Evolutionary conservation across 495 filamentous ascomycete species (phyloP), one percentile per base, ranked within the genome.

Genomic region (Tuber calosporum): DNA sequence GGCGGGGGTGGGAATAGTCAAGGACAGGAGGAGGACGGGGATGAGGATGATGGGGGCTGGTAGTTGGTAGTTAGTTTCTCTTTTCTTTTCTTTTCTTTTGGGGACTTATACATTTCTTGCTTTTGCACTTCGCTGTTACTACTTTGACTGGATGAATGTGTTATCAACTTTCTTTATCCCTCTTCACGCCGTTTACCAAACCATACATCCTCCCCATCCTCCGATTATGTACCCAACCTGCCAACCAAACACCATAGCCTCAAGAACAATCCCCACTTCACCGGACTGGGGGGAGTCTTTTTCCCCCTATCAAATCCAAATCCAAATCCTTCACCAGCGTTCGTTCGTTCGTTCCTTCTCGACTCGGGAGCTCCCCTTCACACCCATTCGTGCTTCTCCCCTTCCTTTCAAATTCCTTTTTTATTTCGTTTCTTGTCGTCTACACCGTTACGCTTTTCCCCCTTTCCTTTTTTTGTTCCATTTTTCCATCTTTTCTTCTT

Each of bases 1-100:
- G 67, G 72, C 22, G 74, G 72, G 26, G 69, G 76, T 9, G 75
- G 74, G 2, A 77, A 62, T 62, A 62, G 53, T 62, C 53, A 62
- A 13, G 53, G 53, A 17, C 53, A 62, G 53, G 53, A 62, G 0
- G 53, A 62, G 53, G 53, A 62, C 4, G 53, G 26, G 53, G 53
- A 62, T 15, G 53, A 62, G 26, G 53, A 62, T 62, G 53, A 62
- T 62, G 53, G 53, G 26, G 3, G 1, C 34, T 62, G 53, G 53
- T 43, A 43, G 15, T 43, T 43, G 42, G 42, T 62, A 62, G 53
- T 30, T 62, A 30, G 53, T 15, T 34, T 34, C 17, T 15, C 13
- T 34, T 26, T 26, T 53, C 8, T 22, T 62, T 58, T 7, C 13
- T 30, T 62, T 62, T 62, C 53, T 6, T 34, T 62, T 13, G 26